Evolutionary conservation across 805 yeast genomes (phyloP).

Genomic region (Starmerella sirachaensis): DNA sequence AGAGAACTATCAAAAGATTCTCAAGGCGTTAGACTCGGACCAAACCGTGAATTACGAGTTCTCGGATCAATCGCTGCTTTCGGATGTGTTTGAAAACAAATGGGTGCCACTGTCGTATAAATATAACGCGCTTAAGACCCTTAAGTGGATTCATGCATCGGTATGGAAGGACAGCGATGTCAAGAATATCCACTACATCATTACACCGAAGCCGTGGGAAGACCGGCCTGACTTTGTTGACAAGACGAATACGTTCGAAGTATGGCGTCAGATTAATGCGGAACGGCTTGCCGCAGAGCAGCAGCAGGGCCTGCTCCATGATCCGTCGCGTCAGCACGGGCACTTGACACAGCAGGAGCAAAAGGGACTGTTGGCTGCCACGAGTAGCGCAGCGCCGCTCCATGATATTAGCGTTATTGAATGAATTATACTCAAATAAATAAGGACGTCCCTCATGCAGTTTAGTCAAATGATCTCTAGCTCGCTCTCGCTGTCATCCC

Average conservation of each 20-base stretch:
- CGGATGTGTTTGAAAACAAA: slow-evolving; percentile 39
- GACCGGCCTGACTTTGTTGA: slow-evolving; percentile 28
- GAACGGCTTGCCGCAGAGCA: slow-evolving; percentile 17
- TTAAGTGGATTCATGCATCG: slow-evolving; percentile 35
- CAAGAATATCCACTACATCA: slow-evolving; percentile 46
- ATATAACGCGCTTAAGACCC: slow-evolving; percentile 47
- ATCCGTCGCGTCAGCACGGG: no score
- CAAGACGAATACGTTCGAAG: slow-evolving; percentile 37
- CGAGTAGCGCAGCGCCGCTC: no score
- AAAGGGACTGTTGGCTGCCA: no score
- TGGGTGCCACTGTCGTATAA: slow-evolving; percentile 44
- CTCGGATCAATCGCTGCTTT: slow-evolving; percentile 46
- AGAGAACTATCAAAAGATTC: slow-evolving; percentile 32
- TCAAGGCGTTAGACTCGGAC: slow-evolving; percentile 32
- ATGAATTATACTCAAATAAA: no score
- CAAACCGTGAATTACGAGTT: slow-evolving; percentile 37
- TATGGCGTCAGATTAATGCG: slow-evolving; percentile 39
- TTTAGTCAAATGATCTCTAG: slow-evolving; percentile 17
- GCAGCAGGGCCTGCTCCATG: background rate
- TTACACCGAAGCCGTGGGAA: slow-evolving; percentile 54
- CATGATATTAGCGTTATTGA: no score
- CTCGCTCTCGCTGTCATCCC: slow-evolving; percentile 18
- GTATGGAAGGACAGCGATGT: slow-evolving; percentile 39
- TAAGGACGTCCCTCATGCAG: no score
- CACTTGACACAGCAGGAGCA: no score